Evolutionary conservation across 2,329 filamentous ascomycete genomes (phyloP), one percentile per base, ranked within the genome.

Genomic region (Trichophyton simii): DNA sequence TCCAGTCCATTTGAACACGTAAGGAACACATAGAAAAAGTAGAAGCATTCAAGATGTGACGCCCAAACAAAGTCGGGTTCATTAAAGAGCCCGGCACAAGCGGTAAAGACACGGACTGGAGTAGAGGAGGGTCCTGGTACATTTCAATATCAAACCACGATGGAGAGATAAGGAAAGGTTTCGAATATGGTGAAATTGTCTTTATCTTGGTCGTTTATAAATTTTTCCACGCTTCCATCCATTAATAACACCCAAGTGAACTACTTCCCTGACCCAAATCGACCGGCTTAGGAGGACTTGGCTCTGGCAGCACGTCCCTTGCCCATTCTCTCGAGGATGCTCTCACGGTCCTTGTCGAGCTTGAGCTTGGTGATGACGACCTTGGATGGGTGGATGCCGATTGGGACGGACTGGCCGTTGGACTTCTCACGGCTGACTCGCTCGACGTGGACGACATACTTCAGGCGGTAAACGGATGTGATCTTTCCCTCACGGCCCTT

Each of bases 401-500:
- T 83, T 67, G 92, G 92, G 62, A 97, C 91, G 77, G 86, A 88
- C 83, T 96, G 91, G 80, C 94, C 92, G 78, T 91, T 94, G 78
- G 85, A 88, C 88, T 99, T 99, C 80, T 99, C 94, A 77, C 91
- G 90, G 79, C 87, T 87, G 77, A 99, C 87, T 74, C 92, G 90
- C 86, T 96, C 92, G 78, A 99, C 79, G 86, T 97, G 92, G 77
- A 99, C 87, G 76, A 91, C 84, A 81, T 94, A 99, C 82, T 97
- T 97, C 75, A 96, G 88, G 79, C 91, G 90, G 87, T 96, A 99
- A 78, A 97, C 92, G 73, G 89, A 90, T 73, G 87, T 91, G 81
- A 99, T 84, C 84, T 97, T 97, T 83, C 94, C 94, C 83, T 97
- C 92, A 75, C 91, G 90, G 76, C 92, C 94, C 85, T 97, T 97